Percentiles rank a stretch among this genome's conserved stretches.
These are phyloP conservation scores for Penicillium pulvis DNA, from an alignment of 495 filamentous ascomycete species.

Conservation along the genomic window DNA sequence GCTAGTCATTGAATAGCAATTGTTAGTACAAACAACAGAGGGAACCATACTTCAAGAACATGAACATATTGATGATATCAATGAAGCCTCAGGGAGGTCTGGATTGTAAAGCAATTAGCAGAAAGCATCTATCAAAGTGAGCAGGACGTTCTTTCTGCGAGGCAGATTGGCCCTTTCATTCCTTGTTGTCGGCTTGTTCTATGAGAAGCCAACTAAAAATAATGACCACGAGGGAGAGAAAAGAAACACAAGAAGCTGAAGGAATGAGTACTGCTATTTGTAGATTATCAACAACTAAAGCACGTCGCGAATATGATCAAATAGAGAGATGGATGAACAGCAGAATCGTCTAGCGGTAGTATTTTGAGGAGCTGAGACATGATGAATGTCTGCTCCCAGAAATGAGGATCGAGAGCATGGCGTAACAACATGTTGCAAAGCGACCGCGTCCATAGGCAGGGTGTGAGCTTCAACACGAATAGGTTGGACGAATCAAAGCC, in stretches of 20 bases:
- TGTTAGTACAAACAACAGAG: neutral
- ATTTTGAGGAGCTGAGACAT: neutral
- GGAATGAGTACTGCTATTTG: neutral
- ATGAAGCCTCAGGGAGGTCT: no score
- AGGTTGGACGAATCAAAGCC: neutral
- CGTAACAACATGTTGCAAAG: neutral
- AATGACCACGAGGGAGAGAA: neutral
- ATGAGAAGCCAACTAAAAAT: neutral
- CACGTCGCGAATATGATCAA: neutral
- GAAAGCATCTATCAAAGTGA: no score
- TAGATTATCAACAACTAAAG: neutral
- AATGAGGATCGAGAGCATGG: neutral
- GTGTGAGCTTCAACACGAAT: neutral
- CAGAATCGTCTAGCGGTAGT: neutral
- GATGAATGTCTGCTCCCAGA: neutral
- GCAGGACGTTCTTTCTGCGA: no score
- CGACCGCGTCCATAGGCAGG: neutral
- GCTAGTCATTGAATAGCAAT: neutral
- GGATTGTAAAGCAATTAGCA: no score
- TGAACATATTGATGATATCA: neutral
- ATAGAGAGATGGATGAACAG: neutral
- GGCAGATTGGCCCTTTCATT: neutral
- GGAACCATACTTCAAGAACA: neutral
- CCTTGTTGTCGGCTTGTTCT: neutral
- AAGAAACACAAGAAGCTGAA: neutral